Evolutionary conservation across 371 early-diverging fungal species (phyloP).

Genomic region (Choanephora cucurbitarum): DNA sequence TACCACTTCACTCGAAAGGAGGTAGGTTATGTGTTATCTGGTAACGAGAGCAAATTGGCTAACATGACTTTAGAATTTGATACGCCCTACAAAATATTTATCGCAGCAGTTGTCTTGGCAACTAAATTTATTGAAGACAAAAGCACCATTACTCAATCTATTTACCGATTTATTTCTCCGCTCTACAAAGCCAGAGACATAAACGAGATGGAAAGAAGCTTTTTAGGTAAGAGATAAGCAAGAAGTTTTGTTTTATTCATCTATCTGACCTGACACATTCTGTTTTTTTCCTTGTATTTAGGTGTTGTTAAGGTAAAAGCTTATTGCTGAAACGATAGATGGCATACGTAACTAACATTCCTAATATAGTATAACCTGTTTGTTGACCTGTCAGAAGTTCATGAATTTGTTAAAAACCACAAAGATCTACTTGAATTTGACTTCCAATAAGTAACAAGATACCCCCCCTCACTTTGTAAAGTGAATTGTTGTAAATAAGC

Average conservation of each 20-base stretch:
- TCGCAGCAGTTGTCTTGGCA: slow-evolving; percentile 70
- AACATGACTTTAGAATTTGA: slow-evolving; percentile 66
- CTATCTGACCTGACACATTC: too few species aligned
- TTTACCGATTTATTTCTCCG: slow-evolving; percentile 34
- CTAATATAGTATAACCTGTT: slow-evolving; percentile 23
- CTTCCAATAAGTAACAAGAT: slow-evolving; percentile 3
- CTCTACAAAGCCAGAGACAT: slow-evolving; percentile 62
- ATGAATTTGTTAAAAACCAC: slow-evolving; percentile 18
- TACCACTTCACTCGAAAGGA: slow-evolving; percentile 65
- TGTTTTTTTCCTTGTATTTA: neutral
- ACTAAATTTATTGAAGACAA: slow-evolving; percentile 69
- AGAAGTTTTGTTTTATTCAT: too few species aligned
- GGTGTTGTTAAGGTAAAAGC: slow-evolving; percentile 25
- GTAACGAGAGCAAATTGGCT: too few species aligned
- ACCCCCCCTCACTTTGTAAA: slow-evolving; percentile 10
- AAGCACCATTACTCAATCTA: slow-evolving; percentile 32
- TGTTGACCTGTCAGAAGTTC: slow-evolving; percentile 18
- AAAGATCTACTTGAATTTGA: slow-evolving; percentile 19
- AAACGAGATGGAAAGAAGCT: slow-evolving; percentile 53
- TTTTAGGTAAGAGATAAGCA: slow-evolving; percentile 42
- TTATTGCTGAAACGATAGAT: neutral
- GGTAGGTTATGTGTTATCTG: too few species aligned
- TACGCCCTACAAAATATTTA: slow-evolving; percentile 75
- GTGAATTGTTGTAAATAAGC: slow-evolving; percentile 7
- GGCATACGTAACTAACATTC: neutral